These are phyloP conservation scores for Vinca minor DNA, from an alignment of 257 asterid species.

Conservation along the genomic window DNA sequence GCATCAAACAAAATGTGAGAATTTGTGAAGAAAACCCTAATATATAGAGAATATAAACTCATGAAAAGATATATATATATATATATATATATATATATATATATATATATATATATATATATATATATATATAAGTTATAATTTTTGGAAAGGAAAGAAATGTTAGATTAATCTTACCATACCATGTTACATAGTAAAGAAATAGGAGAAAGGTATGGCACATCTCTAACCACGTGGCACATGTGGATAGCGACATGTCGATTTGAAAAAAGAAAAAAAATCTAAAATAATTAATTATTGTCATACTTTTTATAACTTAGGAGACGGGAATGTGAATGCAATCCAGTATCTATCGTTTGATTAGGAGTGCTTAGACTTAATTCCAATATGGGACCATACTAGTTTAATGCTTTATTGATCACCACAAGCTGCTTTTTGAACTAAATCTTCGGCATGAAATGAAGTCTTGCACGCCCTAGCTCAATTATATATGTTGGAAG, in stretches of 20 bases:
- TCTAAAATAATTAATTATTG: too few species aligned
- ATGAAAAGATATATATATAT: constrained; percentile 7
- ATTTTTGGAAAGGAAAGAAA: constrained; percentile 27
- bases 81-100: constrained; percentile 9
- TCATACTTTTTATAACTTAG: too few species aligned
- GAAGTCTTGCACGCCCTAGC: constrained; percentile 8
- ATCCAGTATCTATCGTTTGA: too few species aligned
- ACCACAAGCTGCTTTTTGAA: constrained; percentile 32
- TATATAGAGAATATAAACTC: too few species aligned
- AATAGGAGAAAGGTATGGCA: constrained; percentile 35
- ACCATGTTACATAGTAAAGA: constrained; percentile 33
- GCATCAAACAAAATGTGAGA: constrained; percentile 3
- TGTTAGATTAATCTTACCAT: constrained; percentile 42
- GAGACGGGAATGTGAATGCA: too few species aligned
- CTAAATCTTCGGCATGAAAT: constrained; percentile 16
- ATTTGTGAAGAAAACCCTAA: constrained; percentile 17
- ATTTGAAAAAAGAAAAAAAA: too few species aligned
- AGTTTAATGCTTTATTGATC: constrained; percentile 31
- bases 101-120: constrained; percentile 9
- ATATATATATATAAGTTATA: constrained; percentile 14
- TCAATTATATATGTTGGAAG: background rate
- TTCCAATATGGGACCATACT: constrained; percentile 59
- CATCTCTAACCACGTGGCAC: constrained; percentile 44
- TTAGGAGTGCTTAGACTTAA: too few species aligned
- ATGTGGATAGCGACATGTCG: constrained; percentile 21